Base-by-base conservation (phyloP, 768 basidiomycete species). In the Leccinum pellstonianum region DNA sequence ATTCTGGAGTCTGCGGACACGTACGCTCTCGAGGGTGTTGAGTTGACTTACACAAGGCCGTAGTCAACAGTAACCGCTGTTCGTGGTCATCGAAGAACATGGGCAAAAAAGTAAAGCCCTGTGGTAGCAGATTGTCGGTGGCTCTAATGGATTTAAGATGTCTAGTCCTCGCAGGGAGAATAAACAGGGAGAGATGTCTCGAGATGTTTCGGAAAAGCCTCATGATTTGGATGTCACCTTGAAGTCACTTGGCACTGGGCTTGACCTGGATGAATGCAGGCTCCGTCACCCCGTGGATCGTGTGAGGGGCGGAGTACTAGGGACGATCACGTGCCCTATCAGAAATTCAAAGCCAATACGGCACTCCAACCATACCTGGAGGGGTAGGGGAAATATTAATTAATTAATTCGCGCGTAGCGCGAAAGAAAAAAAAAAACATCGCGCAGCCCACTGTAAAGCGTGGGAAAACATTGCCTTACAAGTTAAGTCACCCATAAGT, bases 61-160 rank as follows among this genome's bases (percentile, higher is more conserved):
- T 79, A 5, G 68, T 60, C 15, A 91, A 73, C 4, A 91, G 68
- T 17, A 79, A 66, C 49, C 75, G 74, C 64, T 90, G 90, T 66
- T 91, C 90, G 4, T 62, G 54, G 1, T 59, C 61, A 23, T 80
- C 75, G 58, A 90, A 81, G 68, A 86, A 88, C 21, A 71, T 71
- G 3, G 85, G 82, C 68, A 81, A 79, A 54, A 86, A 76, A 2
- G 68, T 67, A 57, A 90, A 83, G 54, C 83, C 79, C n/a, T 68
- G 67, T 47, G 74, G 76, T 52, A 65, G 41, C 11, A 33, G 10
- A 38, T 31, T 33, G 43, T 15, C 27, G 33, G 31, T 29, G 5
- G 41, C 49, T 19, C 56, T 51, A 35, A 21, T 2, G 12, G 59
- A 58, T 35, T 56, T n/a, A 41, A 58, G 50, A 19, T 55, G 59